phyloP scores from a whole-genome alignment of 495 filamentous ascomycete genomes.

The Cryomyces minteri region DNA sequence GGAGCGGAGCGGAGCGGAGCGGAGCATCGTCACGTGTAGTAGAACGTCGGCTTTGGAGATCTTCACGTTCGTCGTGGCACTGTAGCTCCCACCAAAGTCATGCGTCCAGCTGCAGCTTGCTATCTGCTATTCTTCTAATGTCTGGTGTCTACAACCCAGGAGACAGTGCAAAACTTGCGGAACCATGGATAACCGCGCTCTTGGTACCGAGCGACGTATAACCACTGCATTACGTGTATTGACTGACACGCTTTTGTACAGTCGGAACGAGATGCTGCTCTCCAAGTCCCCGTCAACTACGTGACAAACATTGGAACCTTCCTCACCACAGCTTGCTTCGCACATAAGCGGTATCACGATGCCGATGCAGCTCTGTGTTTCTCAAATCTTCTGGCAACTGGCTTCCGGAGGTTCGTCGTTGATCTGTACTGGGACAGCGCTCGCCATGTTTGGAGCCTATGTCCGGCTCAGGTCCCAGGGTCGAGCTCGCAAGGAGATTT shows the following conservation, averaged over 20 bases:
- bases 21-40: too few species aligned
- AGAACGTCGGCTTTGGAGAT: too few species aligned
- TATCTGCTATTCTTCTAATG: too few species aligned
- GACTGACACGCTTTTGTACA: slow-evolving; percentile 7
- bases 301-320: slow-evolving; percentile 35
- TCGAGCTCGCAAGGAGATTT: too few species aligned
- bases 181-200: slow-evolving; percentile 1
- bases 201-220: not conserved
- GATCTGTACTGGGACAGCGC: slow-evolving; percentile 46
- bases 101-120: too few species aligned
- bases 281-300: slow-evolving; percentile 42
- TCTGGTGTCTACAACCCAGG: not conserved
- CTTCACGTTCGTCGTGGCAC: too few species aligned
- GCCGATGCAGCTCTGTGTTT: slow-evolving; percentile 30
- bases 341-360: slow-evolving; percentile 29
- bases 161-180: not conserved
- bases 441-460: slow-evolving; percentile 35
- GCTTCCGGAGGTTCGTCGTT: slow-evolving; percentile 38
- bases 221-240: not conserved
- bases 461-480: slow-evolving; percentile 26
- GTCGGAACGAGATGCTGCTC: slow-evolving; percentile 43
- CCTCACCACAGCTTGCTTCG: slow-evolving; percentile 39
- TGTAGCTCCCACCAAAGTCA: too few species aligned
- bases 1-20: too few species aligned
- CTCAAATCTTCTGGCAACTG: slow-evolving; percentile 39